Evolutionary conservation across 1,284 basidiomycete species (phyloP).

Genomic region (Microbotryomycetes sp.): DNA sequence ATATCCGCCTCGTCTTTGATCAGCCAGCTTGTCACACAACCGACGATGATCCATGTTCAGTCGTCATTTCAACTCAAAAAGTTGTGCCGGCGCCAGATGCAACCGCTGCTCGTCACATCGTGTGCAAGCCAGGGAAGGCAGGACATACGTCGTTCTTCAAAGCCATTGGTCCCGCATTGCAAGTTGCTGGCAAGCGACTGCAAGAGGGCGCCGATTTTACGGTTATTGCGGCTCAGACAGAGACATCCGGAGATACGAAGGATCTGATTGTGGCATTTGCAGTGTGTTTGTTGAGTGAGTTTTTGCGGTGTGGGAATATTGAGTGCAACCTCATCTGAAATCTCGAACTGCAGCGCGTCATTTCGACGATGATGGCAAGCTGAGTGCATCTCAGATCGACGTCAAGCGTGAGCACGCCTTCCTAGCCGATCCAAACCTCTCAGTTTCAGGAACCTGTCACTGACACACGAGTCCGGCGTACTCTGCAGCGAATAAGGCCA

Average conservation of each 20-base stretch:
- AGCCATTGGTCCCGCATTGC: not conserved
- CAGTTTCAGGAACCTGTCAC: too few species aligned
- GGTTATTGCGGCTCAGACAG: not conserved
- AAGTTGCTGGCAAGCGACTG: not conserved
- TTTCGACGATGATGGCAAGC: constrained; percentile 9
- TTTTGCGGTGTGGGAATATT: not conserved
- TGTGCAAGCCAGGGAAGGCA: constrained; percentile 15
- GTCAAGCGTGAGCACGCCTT: not conserved
- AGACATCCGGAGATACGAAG: constrained; percentile 25
- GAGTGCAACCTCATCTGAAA: not conserved
- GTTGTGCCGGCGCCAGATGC: too few species aligned
- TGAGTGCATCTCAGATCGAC: not conserved
- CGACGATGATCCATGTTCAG: too few species aligned
- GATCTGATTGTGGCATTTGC: constrained; percentile 24
- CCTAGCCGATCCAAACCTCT: not conserved
- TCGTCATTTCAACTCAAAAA: too few species aligned
- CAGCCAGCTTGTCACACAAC: not conserved
- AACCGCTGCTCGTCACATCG: not conserved
- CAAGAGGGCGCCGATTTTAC: not conserved
- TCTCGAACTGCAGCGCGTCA: constrained; percentile 4
- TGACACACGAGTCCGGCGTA: too few species aligned
- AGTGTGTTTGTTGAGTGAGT: constrained; percentile 22
- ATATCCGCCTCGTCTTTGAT: not conserved
- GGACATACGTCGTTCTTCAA: constrained; percentile 24
- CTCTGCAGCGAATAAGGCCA: constrained; percentile 19